These are phyloP conservation scores for Apostasia ramifera DNA, from an alignment of 106 monocot species.

Conservation along the genomic window DNA sequence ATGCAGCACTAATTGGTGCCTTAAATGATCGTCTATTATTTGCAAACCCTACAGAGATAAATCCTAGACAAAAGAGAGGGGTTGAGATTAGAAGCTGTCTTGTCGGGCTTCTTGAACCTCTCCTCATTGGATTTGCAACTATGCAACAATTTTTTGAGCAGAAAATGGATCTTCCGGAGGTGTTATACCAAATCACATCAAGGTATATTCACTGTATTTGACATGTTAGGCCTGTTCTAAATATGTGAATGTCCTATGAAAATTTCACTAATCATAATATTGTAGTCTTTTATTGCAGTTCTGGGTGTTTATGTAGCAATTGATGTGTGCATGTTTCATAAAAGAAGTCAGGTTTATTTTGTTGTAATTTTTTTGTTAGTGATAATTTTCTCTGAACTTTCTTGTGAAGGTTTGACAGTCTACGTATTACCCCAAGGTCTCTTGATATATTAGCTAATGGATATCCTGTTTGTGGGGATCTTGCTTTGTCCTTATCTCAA, in stretches of 20 bases:
- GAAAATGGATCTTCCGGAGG: conserved; percentile 91
- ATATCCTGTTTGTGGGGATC: conserved; percentile 91
- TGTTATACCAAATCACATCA: conserved; percentile 97
- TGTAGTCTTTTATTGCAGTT: neutral
- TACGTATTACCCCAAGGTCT: conserved; percentile 91
- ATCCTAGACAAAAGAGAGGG: conserved; percentile 90
- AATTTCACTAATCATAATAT: neutral
- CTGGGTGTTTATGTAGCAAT: neutral
- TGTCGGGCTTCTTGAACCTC: conserved; percentile 93
- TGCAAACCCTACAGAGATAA: conserved; percentile 81
- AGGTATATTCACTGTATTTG: conserved; percentile 37
- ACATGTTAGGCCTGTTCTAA: neutral
- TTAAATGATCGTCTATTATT: conserved; percentile 90
- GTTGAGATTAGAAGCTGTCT: conserved; percentile 92
- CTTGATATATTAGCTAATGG: conserved; percentile 92
- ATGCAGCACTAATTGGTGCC: conserved; percentile 79
- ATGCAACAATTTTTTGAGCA: conserved; percentile 99
- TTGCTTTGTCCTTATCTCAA: conserved; percentile 96
- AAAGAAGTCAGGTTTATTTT: neutral
- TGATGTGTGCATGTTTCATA: neutral
- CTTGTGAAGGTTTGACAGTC: conserved; percentile 84
- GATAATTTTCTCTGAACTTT: neutral
- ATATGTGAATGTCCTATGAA: neutral
- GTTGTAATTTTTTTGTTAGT: too few relatives aligned
- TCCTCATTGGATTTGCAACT: conserved; percentile 94